Evolutionary conservation across 2,329 filamentous ascomycete genomes (phyloP).

Genomic region (Ophiobolus disseminans): DNA sequence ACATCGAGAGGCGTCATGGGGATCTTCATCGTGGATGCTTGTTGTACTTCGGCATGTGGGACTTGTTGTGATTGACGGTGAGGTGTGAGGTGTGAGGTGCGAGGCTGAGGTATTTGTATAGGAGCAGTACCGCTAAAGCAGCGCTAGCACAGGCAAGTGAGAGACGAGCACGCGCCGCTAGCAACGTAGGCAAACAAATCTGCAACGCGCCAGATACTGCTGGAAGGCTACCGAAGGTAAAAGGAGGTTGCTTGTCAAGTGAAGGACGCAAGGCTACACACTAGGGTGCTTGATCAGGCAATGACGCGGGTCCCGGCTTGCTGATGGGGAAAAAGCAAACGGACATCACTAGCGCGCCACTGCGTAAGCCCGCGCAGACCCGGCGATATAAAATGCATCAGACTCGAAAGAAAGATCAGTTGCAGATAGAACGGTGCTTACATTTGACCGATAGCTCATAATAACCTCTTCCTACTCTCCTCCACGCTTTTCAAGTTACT

Average conservation of each 20-base stretch:
- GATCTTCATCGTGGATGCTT: not conserved
- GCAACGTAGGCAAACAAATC: too few species aligned
- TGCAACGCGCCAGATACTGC: not conserved
- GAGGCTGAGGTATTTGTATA: not conserved
- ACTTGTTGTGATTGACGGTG: not conserved
- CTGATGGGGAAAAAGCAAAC: too few species aligned
- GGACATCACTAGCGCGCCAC: too few species aligned
- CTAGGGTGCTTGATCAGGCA: not conserved
- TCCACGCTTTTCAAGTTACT: conserved; percentile 22
- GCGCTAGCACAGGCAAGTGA: too few species aligned
- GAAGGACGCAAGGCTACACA: not conserved
- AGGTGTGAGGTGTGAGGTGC: not conserved
- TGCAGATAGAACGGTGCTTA: too few species aligned
- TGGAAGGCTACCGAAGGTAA: not conserved
- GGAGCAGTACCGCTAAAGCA: not conserved
- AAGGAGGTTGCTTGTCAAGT: too few species aligned
- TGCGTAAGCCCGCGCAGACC: too few species aligned
- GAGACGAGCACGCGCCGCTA: too few species aligned
- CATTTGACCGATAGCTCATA: too few species aligned
- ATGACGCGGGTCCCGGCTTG: not conserved
- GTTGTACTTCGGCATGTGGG: too few species aligned
- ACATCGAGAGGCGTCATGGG: not conserved
- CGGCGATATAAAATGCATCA: too few species aligned
- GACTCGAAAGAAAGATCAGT: too few species aligned
- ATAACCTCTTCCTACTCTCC: conserved; percentile 10